A percentile compares a stretch with the other conserved stretches of the same genome.
These are phyloP conservation scores for Myxozyma geophila DNA, from an alignment of 805 yeast species.

Conservation along the genomic window DNA sequence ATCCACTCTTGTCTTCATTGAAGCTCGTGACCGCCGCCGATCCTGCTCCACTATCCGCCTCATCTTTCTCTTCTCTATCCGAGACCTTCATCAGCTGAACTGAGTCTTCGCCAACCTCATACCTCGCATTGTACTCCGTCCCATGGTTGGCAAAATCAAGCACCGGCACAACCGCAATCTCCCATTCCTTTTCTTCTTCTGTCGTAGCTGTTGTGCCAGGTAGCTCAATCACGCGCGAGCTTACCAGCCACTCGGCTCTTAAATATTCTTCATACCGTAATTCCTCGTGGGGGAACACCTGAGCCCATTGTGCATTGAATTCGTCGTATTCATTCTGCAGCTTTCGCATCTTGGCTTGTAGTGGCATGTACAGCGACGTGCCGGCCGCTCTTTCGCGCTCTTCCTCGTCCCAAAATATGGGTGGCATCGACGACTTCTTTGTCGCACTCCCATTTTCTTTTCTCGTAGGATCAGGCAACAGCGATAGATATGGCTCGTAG, in stretches of 20 bases:
- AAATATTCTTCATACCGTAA: constrained; percentile 41
- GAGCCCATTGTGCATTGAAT: background rate
- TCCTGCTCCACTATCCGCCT: background rate
- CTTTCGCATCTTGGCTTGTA: constrained; percentile 13
- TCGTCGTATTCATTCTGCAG: constrained; percentile 9
- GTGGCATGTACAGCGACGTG: constrained; percentile 27
- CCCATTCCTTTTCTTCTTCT: constrained; percentile 20
- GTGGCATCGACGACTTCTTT: constrained; percentile 2
- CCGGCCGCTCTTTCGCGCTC: constrained; percentile 8
- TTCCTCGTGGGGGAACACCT: constrained; percentile 13
- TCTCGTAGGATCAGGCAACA: constrained; percentile 21
- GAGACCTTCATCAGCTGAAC: constrained; percentile 14
- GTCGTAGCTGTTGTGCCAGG: constrained; percentile 13
- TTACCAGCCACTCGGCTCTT: constrained; percentile 46
- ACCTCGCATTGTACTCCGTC: constrained; percentile 42
- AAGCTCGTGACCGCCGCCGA: constrained; percentile 21
- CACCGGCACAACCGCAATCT: constrained; percentile 58
- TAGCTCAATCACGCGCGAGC: constrained; percentile 46
- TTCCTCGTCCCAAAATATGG: constrained; percentile 25
- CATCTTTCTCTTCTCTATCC: too few species aligned
- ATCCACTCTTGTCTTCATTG: constrained; percentile 34
- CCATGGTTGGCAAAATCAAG: constrained; percentile 60
- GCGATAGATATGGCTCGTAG: constrained; percentile 19
- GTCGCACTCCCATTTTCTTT: too few species aligned
- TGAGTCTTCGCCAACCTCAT: constrained; percentile 49